A percentile compares a stretch with the other conserved stretches of the same genome.
Conservation (phyloP, 139 green algal genomes). For the Chlamydomonas asymmetrica region DNA sequence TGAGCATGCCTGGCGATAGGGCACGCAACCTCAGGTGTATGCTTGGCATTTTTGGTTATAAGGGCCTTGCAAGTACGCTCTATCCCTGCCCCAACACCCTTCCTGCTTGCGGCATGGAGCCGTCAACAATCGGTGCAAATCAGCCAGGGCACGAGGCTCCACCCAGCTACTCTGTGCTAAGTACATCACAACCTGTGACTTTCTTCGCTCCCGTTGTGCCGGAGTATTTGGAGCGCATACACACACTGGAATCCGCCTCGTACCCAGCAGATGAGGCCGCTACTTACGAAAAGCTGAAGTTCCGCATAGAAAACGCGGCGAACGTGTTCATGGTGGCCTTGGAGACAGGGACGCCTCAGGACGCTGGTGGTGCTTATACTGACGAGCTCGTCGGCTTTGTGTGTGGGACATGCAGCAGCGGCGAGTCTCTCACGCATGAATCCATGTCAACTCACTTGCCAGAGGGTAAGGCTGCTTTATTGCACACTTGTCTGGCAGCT, state of each 20-base stretch:
- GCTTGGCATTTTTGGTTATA: too few relatives aligned
- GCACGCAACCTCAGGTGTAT: too few relatives aligned
- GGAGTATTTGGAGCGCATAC: conserved; percentile 3
- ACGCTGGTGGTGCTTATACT: not conserved
- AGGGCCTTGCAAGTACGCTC: too few relatives aligned
- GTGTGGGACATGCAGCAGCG: conserved; percentile 55
- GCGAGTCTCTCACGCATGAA: conserved; percentile 54
- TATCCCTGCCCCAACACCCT: too few relatives aligned
- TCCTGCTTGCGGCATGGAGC: too few relatives aligned
- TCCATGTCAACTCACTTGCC: conserved; percentile 64
- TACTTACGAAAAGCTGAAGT: conserved; percentile 28
- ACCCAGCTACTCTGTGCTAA: too few relatives aligned
- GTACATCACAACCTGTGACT: too few relatives aligned
- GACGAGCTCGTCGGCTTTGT: conserved; percentile 21
- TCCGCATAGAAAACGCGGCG: conserved; percentile 16
- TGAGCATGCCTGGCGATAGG: too few relatives aligned
- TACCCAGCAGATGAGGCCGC: conserved; percentile 32
- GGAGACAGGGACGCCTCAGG: not conserved
- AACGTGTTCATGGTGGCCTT: conserved; percentile 33
- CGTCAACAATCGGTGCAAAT: too few relatives aligned
- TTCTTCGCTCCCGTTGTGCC: conserved; percentile 19
- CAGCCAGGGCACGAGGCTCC: too few relatives aligned
- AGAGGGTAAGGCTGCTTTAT: conserved; percentile 37
- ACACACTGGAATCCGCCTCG: not conserved
- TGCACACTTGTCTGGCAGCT: too few relatives aligned